phyloP scores from a whole-genome alignment of 331 rosid species.

The Quercus phellos region DNA sequence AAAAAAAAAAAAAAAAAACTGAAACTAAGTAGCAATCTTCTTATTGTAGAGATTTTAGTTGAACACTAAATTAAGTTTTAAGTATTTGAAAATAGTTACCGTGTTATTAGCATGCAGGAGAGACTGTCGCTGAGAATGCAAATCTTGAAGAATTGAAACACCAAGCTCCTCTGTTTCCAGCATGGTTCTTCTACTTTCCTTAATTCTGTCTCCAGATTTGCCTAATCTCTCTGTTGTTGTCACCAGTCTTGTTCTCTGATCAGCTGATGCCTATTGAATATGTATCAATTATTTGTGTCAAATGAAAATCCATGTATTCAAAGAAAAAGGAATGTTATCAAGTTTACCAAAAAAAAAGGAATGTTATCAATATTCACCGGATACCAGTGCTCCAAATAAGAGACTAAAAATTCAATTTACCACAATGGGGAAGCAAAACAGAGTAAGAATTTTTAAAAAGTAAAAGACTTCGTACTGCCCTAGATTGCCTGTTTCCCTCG shows the following conservation, averaged over 20 bases:
- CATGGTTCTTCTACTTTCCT: conserved; percentile 78
- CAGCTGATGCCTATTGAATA: conserved; percentile 73
- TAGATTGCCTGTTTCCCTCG: not conserved
- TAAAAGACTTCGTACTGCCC: not conserved
- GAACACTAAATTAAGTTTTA: not conserved
- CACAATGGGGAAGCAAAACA: not conserved
- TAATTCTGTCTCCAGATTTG: conserved; percentile 63
- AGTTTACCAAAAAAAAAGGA: not conserved
- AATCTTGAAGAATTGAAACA: conserved; percentile 91
- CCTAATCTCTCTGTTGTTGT: conserved; percentile 71
- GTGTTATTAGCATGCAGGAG: conserved; percentile 69
- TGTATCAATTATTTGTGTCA: conserved; percentile 31
- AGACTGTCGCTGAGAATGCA: conserved; percentile 92
- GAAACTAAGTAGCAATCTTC: conserved; percentile 7
- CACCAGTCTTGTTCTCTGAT: conserved; percentile 76
- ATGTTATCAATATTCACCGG: not conserved
- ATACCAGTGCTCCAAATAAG: not conserved
- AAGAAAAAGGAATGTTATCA: not conserved
- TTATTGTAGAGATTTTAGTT: not conserved
- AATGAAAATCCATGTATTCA: conserved; percentile 4
- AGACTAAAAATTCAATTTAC: conserved; percentile 3
- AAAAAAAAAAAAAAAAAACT: not conserved
- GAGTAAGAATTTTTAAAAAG: not conserved
- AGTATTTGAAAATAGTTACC: conserved; percentile 27
- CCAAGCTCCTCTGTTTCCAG: conserved; percentile 97